Evolutionary conservation across 495 filamentous ascomycete genomes (phyloP).

Genomic region (Bryoglossum gracile): DNA sequence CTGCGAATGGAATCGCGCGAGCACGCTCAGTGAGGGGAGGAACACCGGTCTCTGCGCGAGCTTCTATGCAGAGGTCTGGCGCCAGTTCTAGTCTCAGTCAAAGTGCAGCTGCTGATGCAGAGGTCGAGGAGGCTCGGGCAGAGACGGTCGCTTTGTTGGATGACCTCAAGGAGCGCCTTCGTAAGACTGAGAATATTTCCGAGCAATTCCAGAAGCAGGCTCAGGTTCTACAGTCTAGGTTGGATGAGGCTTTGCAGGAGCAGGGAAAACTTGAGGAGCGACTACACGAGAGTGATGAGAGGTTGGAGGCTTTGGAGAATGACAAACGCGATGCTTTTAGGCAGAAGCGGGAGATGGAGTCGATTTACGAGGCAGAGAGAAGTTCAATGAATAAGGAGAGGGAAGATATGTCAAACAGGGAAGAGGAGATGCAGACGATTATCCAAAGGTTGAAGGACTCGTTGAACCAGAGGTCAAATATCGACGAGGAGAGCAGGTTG

Average conservation of each 20-base stretch:
- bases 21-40: slow-evolving; percentile 44
- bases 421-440: slow-evolving; percentile 81
- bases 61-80: slow-evolving; percentile 53
- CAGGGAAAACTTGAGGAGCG: slow-evolving; percentile 80
- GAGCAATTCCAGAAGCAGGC: slow-evolving; percentile 79
- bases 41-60: slow-evolving; percentile 63
- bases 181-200: slow-evolving; percentile 69
- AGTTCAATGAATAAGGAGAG: slow-evolving; percentile 83
- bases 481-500: slow-evolving; percentile 56
- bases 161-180: slow-evolving; percentile 72
- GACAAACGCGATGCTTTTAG: slow-evolving; percentile 72
- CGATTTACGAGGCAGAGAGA: slow-evolving; percentile 82
- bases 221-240: slow-evolving; percentile 73
- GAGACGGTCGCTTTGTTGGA: slow-evolving; percentile 75
- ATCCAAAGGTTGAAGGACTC: slow-evolving; percentile 88
- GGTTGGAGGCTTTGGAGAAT: slow-evolving; percentile 68
- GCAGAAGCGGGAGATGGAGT: slow-evolving; percentile 80
- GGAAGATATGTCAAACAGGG: slow-evolving; percentile 72
- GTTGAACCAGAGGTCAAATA: slow-evolving; percentile 62
- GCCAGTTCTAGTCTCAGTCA: slow-evolving; percentile 51
- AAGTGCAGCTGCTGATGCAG: slow-evolving; percentile 46
- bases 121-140: slow-evolving; percentile 46
- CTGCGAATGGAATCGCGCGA: slow-evolving; percentile 31
- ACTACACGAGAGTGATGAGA: slow-evolving; percentile 73
- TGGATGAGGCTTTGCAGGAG: slow-evolving; percentile 79